Evolutionary conservation across 1,139 yeast species (phyloP), one percentile per base, ranked within the genome.

Genomic region (Protomyces inouyei): DNA sequence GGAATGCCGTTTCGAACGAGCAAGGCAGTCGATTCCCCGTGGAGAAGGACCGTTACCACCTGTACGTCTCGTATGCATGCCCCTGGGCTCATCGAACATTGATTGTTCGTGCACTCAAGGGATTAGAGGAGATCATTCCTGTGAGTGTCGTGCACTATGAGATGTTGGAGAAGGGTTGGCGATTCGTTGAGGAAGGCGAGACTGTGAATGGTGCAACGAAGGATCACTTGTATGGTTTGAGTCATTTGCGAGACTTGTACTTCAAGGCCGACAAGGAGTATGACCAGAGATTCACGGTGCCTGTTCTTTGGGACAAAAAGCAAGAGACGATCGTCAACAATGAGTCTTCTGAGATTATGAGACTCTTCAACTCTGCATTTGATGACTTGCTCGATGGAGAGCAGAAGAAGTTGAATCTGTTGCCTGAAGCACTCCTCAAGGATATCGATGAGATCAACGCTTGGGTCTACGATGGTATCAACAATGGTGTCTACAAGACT

Each of bases 31-130:
- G 80, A 67, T 87, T 85, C 72, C 78, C 85, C 18, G 88, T 97
- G 0, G 97, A 89, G 72, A 81, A 82, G 60, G 84, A 83, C 67
- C 81, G 98, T 71, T 92, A 92, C 74, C 97, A 92, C 76, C 82
- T 92, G 67, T 92, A 89, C 72, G 95, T 91, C 23, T 86, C 95
- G 0, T 78, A 80, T 63, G 97, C 97, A 1, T 92, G 98, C 76
- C 98, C 98, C 3, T 92, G 97, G 90, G 98, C 98, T 0, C 96
- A 90, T 73, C 82, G 98, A 68, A 84, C 95, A 0, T 78, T 92
- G 69, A 86, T 91, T 66, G 81, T 87, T 6, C 78, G 97, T 63
- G 76, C 81, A n/a, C 79, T 92, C 69, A 91, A 91, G 77, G 97
- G 97, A 1, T 79, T 93, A 69, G 77, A 82, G 8, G 80, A 82